Evolutionary conservation across 2,329 filamentous ascomycete genomes (phyloP), one percentile per base, ranked within the genome.

Genomic region (Fusarium pilosicola): DNA sequence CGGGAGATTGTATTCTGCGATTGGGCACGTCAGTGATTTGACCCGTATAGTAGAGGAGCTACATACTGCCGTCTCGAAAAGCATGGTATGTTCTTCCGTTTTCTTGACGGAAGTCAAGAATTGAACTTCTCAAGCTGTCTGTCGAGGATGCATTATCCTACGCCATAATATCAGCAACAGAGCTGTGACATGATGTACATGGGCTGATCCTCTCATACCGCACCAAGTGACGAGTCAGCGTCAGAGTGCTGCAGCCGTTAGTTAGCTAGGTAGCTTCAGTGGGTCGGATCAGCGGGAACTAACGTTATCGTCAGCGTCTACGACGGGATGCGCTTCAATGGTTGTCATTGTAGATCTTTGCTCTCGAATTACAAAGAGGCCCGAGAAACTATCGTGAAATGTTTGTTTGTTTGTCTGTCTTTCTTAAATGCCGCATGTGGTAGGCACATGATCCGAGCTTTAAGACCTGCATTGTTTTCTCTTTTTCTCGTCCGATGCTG

Each of bases 61-160:
- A 38, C 67, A 7, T 38, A 70, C 67, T 70, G 28, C 67, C 67
- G 2, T 70, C 67, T 11, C 51, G 69, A 12, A 45, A 70, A 8
- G 42, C 55, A n/a, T 70, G 67, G 5, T 70, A 70, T 11, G 67
- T 70, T n/a, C 67, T 65, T 28, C 67, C 67, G 7, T 70, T 70
- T 2, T 70, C 67, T 10, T 58, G 66, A 3, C 67, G 54, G 10
- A 32, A 70, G 20, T 70, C 60, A 20, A 49, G 62, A 22, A 70
- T 65, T 2, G 67, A 70, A 9, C 67, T 70, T 22, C 66, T 60
- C 24, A 70, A 15, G 9, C 66, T 70, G n/a, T 70, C 67, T 5
- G 67, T 70, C 1, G 67, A 70, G 4, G 67, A 70, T 6, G 66
- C 55, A 30, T 41, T 54, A 7, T 66, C 61, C 68, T 71, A 12